phyloP scores from a whole-genome alignment of 305 asterid species.

The Ilex paraguariensis region DNA sequence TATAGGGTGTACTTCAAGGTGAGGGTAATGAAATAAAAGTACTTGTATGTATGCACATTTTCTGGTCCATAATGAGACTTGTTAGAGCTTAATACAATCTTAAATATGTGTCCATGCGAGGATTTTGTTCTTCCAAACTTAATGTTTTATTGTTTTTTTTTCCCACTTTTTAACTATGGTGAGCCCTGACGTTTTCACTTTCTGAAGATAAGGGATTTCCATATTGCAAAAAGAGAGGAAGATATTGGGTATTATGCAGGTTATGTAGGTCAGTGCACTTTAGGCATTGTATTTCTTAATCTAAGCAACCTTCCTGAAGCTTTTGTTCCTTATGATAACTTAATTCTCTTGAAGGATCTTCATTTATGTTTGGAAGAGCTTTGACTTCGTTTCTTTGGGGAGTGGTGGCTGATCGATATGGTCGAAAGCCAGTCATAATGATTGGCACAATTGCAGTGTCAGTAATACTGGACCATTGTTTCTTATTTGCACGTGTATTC shows the following conservation, averaged over 20 bases:
- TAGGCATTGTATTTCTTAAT: not conserved
- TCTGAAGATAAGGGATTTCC: slow-evolving; percentile 18
- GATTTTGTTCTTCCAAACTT: too few species aligned
- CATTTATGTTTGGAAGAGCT: slow-evolving; percentile 71
- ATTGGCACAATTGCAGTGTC: slow-evolving; percentile 60
- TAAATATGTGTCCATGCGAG: too few species aligned
- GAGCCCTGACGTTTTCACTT: not conserved
- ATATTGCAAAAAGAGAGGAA: slow-evolving; percentile 18
- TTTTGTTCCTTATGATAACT: slow-evolving; percentile 3
- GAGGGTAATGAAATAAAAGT: too few species aligned
- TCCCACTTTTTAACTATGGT: too few species aligned
- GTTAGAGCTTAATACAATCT: too few species aligned
- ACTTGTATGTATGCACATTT: too few species aligned
- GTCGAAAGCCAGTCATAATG: slow-evolving; percentile 81
- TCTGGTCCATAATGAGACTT: too few species aligned
- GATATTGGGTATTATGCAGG: slow-evolving; percentile 40
- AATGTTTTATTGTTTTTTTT: too few species aligned
- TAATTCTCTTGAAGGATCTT: slow-evolving; percentile 36
- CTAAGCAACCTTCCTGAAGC: not conserved
- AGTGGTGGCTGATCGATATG: slow-evolving; percentile 61
- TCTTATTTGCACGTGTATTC: too few species aligned
- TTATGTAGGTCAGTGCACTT: slow-evolving; percentile 52
- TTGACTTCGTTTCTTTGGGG: slow-evolving; percentile 84
- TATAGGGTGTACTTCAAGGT: too few species aligned
- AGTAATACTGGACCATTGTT: slow-evolving; percentile 11